Conservation (phyloP, 2,329 filamentous ascomycete species). For the Colletotrichum sojae region DNA sequence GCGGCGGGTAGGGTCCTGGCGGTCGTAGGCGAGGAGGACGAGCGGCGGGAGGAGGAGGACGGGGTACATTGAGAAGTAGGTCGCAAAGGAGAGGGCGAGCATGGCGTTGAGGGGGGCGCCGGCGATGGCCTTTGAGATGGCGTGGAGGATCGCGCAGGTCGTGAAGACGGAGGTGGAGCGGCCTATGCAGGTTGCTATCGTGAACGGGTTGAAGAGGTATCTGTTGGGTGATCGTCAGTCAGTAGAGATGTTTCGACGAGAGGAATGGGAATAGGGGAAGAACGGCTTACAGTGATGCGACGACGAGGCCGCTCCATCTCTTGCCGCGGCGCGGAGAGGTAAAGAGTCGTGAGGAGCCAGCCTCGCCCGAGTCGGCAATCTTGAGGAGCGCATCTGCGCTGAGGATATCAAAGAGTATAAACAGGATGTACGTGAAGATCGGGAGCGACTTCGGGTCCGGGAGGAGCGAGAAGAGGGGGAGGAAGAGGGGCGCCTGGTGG, state of each 20-base stretch:
- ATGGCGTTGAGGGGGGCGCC: slow-evolving; percentile 83
- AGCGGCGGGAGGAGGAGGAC: slow-evolving; percentile 88
- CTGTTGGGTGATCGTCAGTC: slow-evolving; percentile 74
- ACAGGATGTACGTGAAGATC: slow-evolving; percentile 84
- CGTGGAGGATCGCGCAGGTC: slow-evolving; percentile 87
- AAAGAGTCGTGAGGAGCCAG: slow-evolving; percentile 80
- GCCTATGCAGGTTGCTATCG: slow-evolving; percentile 89
- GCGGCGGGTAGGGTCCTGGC: slow-evolving; percentile 57
- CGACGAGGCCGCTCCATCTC: slow-evolving; percentile 79
- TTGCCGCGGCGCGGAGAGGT: slow-evolving; percentile 83
- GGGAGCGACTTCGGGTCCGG: slow-evolving; percentile 78
- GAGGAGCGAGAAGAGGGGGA: slow-evolving; percentile 91
- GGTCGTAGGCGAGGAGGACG: slow-evolving; percentile 84
- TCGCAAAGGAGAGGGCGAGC: slow-evolving; percentile 87
- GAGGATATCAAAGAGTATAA: slow-evolving; percentile 84
- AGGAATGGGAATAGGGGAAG: slow-evolving; percentile 5
- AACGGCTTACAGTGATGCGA: slow-evolving; percentile 81
- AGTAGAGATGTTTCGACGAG: slow-evolving; percentile 73
- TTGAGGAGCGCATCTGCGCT: slow-evolving; percentile 83
- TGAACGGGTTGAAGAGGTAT: slow-evolving; percentile 96
- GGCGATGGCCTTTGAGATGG: slow-evolving; percentile 83
- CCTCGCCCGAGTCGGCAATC: slow-evolving; percentile 87
- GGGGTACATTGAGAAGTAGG: slow-evolving; percentile 94
- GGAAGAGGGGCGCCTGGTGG: slow-evolving; percentile 87
- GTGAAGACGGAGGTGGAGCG: slow-evolving; percentile 92